A percentile compares a stretch with the other conserved stretches of the same genome.
Conservation (phyloP, 495 filamentous ascomycete species). For the Lindgomyces ingoldianus region DNA sequence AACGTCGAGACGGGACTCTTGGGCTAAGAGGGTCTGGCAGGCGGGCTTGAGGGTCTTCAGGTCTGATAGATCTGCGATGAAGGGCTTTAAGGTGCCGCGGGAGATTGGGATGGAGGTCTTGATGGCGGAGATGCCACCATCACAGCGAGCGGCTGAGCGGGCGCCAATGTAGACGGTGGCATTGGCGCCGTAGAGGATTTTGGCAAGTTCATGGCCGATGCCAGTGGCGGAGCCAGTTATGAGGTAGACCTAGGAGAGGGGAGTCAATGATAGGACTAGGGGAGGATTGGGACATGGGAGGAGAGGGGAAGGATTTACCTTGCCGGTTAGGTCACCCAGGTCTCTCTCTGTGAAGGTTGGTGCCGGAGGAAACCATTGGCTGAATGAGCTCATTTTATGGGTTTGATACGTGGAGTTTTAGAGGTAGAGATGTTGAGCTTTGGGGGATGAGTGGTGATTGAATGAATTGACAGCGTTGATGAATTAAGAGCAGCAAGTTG, state of each 20-base stretch:
- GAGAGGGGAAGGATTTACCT: slow-evolving; percentile 1
- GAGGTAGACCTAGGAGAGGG: slow-evolving; percentile 24
- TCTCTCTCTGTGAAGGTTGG: slow-evolving; percentile 27
- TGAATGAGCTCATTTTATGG: slow-evolving; percentile 23
- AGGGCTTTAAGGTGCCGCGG: slow-evolving; percentile 46
- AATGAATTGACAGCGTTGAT: too few relatives aligned
- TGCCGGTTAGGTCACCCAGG: slow-evolving; percentile 21
- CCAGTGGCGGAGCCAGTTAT: slow-evolving; percentile 38
- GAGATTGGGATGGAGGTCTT: slow-evolving; percentile 18
- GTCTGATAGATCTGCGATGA: slow-evolving; percentile 51
- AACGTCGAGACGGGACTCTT: slow-evolving; percentile 52
- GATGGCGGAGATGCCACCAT: slow-evolving; percentile 45
- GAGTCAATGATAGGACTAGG: background rate
- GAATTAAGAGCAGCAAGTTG: too few relatives aligned
- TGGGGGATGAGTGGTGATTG: too few relatives aligned
- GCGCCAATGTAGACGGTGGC: slow-evolving; percentile 50
- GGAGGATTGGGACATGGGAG: background rate
- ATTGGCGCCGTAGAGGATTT: slow-evolving; percentile 48
- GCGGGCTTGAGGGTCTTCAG: slow-evolving; percentile 49
- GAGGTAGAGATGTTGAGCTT: background rate
- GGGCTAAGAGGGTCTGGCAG: slow-evolving; percentile 45
- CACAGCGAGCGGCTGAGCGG: slow-evolving; percentile 40
- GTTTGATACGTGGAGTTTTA: background rate
- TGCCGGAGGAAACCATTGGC: slow-evolving; percentile 25
- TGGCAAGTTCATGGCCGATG: slow-evolving; percentile 47